Evolutionary conservation across 2,329 filamentous ascomycete species (phyloP).

Genomic region (Colletotrichum musae): DNA sequence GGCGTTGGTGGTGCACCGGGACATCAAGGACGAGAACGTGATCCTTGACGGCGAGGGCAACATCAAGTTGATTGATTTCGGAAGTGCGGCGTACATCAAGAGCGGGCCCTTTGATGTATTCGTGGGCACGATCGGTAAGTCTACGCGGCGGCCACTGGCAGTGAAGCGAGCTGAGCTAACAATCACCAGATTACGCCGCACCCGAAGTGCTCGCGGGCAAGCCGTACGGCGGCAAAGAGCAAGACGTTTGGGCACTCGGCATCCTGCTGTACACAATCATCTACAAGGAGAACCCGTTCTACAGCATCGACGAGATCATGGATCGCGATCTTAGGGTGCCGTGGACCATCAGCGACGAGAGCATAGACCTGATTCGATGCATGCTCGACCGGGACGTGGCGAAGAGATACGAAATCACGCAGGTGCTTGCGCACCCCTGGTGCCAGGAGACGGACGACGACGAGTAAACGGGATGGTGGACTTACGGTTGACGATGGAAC

Average conservation of each 20-base stretch:
- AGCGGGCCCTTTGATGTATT: constrained; percentile 99
- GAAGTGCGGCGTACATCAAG: constrained; percentile 97
- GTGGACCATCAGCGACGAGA: constrained; percentile 89
- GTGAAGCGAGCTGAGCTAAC: neutral
- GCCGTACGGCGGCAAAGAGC: constrained; percentile 94
- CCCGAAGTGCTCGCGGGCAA: constrained; percentile 96
- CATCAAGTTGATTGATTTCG: constrained; percentile 98
- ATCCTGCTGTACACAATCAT: constrained; percentile 98
- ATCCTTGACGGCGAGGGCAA: constrained; percentile 94
- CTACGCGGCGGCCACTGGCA: neutral
- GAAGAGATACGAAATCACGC: constrained; percentile 85
- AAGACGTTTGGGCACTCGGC: constrained; percentile 98
- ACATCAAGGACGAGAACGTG: constrained; percentile 99
- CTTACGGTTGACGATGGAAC: constrained; percentile 26
- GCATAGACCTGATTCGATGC: constrained; percentile 89
- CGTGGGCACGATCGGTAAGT: constrained; percentile 95
- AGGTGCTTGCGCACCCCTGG: constrained; percentile 94
- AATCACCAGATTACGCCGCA: constrained; percentile 87
- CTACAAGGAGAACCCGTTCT: constrained; percentile 99
- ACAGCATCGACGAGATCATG: constrained; percentile 99
- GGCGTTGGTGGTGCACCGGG: constrained; percentile 92
- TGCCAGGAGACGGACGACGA: constrained; percentile 52
- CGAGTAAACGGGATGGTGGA: constrained; percentile 27
- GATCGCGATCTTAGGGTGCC: constrained; percentile 95
- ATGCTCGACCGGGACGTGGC: constrained; percentile 95